A percentile compares a stretch with the other conserved stretches of the same genome.
phyloP scores from a whole-genome alignment of 768 basidiomycete genomes.

The Tylopilus rubrobrunneus region DNA sequence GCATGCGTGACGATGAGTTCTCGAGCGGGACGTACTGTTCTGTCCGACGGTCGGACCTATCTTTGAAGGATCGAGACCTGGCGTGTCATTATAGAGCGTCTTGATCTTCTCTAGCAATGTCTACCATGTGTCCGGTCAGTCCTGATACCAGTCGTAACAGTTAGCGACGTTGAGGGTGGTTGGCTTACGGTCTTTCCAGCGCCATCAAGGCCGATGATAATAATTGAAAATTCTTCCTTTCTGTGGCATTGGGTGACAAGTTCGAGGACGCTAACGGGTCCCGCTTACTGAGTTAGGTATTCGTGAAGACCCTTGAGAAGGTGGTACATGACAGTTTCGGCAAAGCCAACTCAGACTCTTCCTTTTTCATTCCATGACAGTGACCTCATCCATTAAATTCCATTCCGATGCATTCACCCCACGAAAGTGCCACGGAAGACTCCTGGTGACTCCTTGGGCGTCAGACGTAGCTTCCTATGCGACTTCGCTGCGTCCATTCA shows the following conservation, averaged over 20 bases:
- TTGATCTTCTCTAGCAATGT: slow-evolving; percentile 92
- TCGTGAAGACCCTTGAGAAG: slow-evolving; percentile 89
- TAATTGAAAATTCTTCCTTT: slow-evolving; percentile 89
- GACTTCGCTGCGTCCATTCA: too few species aligned
- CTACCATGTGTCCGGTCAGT: slow-evolving; percentile 32
- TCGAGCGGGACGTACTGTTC: slow-evolving; percentile 67
- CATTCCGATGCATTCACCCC: too few species aligned
- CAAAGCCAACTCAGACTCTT: too few species aligned
- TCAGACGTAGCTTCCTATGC: too few species aligned
- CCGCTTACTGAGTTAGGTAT: slow-evolving; percentile 71
- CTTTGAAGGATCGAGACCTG: slow-evolving; percentile 86
- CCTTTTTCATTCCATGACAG: too few species aligned
- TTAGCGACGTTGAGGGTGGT: neutral
- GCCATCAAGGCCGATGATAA: slow-evolving; percentile 90
- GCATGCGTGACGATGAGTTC: neutral
- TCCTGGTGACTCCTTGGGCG: too few species aligned
- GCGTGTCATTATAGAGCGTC: slow-evolving; percentile 82
- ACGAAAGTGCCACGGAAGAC: too few species aligned
- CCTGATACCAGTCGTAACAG: too few species aligned
- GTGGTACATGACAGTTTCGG: slow-evolving; percentile 68
- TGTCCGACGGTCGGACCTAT: slow-evolving; percentile 97
- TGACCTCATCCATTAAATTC: too few species aligned
- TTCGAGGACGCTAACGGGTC: neutral
- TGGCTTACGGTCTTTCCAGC: slow-evolving; percentile 81
- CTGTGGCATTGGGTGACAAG: slow-evolving; percentile 34